Evolutionary conservation across 805 yeast species (phyloP), one percentile per base, ranked within the genome.

Genomic region (Cyberlindnera bimundalis): DNA sequence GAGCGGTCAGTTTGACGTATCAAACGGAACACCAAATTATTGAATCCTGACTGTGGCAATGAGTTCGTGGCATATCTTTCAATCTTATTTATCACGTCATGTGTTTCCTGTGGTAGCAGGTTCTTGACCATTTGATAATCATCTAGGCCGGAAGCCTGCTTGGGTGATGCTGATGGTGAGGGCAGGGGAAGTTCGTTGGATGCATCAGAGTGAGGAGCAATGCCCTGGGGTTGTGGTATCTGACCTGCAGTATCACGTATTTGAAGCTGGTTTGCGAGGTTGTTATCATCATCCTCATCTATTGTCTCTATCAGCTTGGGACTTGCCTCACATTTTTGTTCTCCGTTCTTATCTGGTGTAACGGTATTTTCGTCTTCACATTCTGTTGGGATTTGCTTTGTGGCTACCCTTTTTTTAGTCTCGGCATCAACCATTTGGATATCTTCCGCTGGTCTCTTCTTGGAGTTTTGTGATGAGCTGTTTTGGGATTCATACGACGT

Each of bases 81-180:
- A 21, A 53, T 33, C n/a, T 43, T 31, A 8, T 39, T 29, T 3
- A 56, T 30, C 4, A 50, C 37, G 1, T 36, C 36, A 1, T 33
- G 17, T 0, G 54, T 35, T 6, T 35, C 37, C 34, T 23, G 30
- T 10, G 41, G 37, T 12, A 42, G 37, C 16, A 39, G 34, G 12
- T 26, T 44, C n/a, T 42, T 46, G 2, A 39, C 43, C 13, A 43
- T 42, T 19, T 58, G 23, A 11, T 20, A 16, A 23, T 40, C 59
- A 18, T 53, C 58, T 9, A 49, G 35, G 5, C 24, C 37, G 2
- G 60, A 52, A 38, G 33, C 14, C 27, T 68, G 79, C 4, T 65
- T 66, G 1, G 81, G 82, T 2, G 80, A 76, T 1, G 83, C 83
- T 49, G 81, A 76, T 0, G 86, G 87, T 9, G 84, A 79, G 1